These are phyloP conservation scores for Triticum timopheevii DNA, from an alignment of 176 grass and related monocot genomes.

Conservation along the genomic window DNA sequence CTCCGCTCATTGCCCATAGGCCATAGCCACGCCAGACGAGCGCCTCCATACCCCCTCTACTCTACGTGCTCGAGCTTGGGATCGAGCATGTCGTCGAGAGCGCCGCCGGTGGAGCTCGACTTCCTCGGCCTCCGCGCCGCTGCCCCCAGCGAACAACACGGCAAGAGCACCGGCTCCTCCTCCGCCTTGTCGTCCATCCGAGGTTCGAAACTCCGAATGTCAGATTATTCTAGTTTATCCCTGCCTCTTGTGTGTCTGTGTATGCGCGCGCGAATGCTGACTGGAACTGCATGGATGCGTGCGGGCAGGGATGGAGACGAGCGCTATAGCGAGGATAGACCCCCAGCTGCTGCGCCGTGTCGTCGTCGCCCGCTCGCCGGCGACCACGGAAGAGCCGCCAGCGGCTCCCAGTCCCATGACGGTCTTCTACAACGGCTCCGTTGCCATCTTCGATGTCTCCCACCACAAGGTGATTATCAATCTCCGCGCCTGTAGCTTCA, in stretches of 20 bases:
- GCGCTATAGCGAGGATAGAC: slow-evolving; percentile 67
- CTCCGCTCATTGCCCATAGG: too few species aligned
- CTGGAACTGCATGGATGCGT: too few species aligned
- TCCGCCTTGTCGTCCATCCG: slow-evolving; percentile 37
- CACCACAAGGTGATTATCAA: slow-evolving; percentile 40
- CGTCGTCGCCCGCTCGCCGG: slow-evolving; percentile 18
- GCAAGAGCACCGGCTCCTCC: background rate
- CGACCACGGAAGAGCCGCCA: background rate
- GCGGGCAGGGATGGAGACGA: slow-evolving; percentile 37
- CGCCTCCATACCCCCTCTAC: too few species aligned
- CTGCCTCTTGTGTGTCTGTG: too few species aligned
- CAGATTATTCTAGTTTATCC: too few species aligned
- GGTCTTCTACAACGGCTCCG: slow-evolving; percentile 76
- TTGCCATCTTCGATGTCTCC: slow-evolving; percentile 64
- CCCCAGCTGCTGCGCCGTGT: slow-evolving; percentile 49
- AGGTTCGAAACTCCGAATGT: background rate
- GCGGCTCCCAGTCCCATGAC: slow-evolving; percentile 60
- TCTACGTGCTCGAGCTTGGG: too few species aligned
- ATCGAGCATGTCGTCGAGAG: slow-evolving; percentile 23
- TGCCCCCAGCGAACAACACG: background rate
- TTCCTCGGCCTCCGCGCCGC: slow-evolving; percentile 40
- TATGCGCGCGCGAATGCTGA: too few species aligned
- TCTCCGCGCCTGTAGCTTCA: background rate
- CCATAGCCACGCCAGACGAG: too few species aligned
- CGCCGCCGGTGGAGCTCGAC: slow-evolving; percentile 44